phyloP scores from a whole-genome alignment of 352 stramenopile genomes.

The Pythium volutum region DNA sequence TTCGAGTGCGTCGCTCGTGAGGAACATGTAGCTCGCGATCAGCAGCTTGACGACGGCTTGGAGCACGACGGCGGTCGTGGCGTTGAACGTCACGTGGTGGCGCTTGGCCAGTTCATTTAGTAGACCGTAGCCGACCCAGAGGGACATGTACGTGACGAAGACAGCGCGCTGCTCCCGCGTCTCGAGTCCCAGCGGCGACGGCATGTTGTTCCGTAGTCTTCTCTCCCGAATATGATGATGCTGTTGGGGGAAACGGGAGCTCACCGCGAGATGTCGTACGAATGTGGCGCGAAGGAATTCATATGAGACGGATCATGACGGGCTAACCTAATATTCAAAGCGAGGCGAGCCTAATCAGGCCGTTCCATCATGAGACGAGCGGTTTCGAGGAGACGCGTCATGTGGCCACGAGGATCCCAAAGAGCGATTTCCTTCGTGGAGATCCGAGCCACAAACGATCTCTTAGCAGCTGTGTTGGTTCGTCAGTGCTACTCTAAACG shows the following conservation, averaged over 20 bases:
- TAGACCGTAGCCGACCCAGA: slow-evolving; percentile 77
- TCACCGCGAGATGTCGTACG: not conserved
- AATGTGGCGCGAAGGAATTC: too few species aligned
- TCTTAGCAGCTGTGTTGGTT: not conserved
- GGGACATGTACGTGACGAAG: slow-evolving; percentile 77
- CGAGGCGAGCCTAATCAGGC: not conserved
- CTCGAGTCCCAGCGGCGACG: slow-evolving; percentile 65
- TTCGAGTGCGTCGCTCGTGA: slow-evolving; percentile 42
- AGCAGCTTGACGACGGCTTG: slow-evolving; percentile 71
- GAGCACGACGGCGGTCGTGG: slow-evolving; percentile 67
- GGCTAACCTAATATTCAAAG: not conserved
- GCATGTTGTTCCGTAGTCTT: slow-evolving; percentile 21
- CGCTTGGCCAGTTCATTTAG: slow-evolving; percentile 79
- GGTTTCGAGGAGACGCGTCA: not conserved
- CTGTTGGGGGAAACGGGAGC: not conserved
- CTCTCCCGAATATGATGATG: slow-evolving; percentile 1
- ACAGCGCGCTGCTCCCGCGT: slow-evolving; percentile 64
- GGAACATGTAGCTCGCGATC: slow-evolving; percentile 68
- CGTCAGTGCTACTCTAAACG: not conserved
- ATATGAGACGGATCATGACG: too few species aligned
- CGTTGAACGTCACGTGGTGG: slow-evolving; percentile 66
- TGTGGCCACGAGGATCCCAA: not conserved
- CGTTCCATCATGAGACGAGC: not conserved
- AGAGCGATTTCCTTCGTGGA: not conserved
- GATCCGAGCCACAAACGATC: not conserved